These are phyloP conservation scores for Dicorynia guianensis DNA, from an alignment of 306 rosid genomes.

Conservation along the genomic window DNA sequence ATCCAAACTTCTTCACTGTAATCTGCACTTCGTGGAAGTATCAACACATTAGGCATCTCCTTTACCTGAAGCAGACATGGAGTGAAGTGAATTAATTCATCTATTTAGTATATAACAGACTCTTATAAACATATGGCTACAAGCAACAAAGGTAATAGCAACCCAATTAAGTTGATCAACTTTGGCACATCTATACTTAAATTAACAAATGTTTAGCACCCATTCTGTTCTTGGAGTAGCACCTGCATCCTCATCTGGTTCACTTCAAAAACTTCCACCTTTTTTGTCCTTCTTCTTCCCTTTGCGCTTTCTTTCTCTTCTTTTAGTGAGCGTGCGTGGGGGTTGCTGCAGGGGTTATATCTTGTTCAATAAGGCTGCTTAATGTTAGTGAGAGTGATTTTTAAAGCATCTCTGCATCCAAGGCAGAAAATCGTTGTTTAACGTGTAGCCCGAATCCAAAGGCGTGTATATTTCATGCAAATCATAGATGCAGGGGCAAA, in stretches of 20 bases:
- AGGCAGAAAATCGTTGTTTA: constrained; percentile 7
- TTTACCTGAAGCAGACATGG: constrained; percentile 72
- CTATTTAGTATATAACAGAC: constrained; percentile 10
- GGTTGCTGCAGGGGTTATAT: not conserved
- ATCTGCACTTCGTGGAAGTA: constrained; percentile 99
- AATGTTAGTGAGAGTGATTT: not conserved
- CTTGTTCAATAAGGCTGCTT: constrained; percentile 23
- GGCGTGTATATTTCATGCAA: not conserved
- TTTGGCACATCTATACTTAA: constrained; percentile 8
- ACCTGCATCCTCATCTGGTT: not conserved
- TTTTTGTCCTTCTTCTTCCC: not conserved
- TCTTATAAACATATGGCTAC: constrained; percentile 4
- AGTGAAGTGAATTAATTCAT: constrained; percentile 34
- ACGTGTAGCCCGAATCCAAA: not conserved
- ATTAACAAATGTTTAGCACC: constrained; percentile 23
- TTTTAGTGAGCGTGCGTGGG: too few species aligned
- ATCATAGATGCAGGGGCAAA: not conserved
- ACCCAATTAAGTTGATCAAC: constrained; percentile 13
- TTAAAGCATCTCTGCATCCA: constrained; percentile 28
- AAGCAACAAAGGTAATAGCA: constrained; percentile 6
- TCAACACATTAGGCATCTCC: constrained; percentile 99
- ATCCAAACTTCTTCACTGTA: constrained; percentile 99
- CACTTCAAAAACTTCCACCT: not conserved
- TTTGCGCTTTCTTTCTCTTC: not conserved
- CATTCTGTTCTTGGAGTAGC: constrained; percentile 25